Conservation (phyloP, 2,329 filamentous ascomycete species). For the Colletotrichum sp. region DNA sequence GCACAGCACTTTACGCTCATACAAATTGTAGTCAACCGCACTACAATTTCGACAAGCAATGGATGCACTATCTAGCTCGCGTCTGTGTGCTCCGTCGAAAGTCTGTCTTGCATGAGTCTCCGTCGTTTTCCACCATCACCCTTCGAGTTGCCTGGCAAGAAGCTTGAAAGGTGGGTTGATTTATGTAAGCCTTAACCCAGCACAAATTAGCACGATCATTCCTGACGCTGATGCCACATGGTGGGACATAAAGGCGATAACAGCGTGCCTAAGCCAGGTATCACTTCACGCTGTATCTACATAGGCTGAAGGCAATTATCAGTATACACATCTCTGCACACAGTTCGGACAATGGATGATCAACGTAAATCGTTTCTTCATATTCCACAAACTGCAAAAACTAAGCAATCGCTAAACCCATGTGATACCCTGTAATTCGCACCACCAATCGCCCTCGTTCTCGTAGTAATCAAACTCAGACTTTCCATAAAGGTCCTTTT, state of each 20-base stretch:
- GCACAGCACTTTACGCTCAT: fast-evolving
- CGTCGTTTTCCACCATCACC: not conserved
- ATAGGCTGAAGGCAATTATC: fast-evolving
- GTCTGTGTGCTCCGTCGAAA: too few relatives aligned
- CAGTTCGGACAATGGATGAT: not conserved
- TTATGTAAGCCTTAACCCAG: not conserved
- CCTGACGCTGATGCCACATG: not conserved
- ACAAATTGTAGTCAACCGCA: not conserved
- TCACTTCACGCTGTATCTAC: not conserved
- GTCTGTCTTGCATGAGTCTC: not conserved
- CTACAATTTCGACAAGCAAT: not conserved
- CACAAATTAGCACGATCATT: not conserved
- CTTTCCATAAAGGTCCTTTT: not conserved
- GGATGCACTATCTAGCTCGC: too few relatives aligned
- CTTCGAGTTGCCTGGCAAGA: not conserved
- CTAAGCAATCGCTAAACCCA: not conserved
- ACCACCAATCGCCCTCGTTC: not conserved
- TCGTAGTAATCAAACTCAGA: not conserved
- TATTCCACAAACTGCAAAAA: not conserved
- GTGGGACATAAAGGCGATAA: fast-evolving
- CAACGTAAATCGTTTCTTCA: not conserved
- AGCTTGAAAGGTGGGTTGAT: fast-evolving
- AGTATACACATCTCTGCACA: not conserved
- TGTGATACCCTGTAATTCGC: not conserved
- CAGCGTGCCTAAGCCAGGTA: not conserved